Evolutionary conservation across 2,329 filamentous ascomycete species (phyloP), one percentile per base, ranked within the genome.

Genomic region (Penicillium polonicum): DNA sequence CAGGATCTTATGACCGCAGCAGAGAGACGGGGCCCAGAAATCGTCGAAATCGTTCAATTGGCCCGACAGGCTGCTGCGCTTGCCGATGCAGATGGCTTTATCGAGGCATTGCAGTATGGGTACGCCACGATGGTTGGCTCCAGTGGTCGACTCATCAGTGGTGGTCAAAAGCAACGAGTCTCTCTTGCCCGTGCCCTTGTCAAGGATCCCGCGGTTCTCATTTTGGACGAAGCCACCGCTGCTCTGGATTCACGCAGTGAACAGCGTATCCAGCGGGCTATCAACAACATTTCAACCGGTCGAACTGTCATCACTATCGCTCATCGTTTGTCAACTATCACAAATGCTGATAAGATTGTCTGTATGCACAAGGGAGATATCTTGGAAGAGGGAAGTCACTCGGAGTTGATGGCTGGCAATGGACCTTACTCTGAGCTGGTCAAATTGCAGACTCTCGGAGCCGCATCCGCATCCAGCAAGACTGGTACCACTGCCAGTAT

Each of bases 141-240:
- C 27, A 89, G 90, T 10, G 90, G 91, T 0, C 82, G 87, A 19
- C 75, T 81, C 0, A 76, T 96, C 0, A 91, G 87, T 0, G 91
- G 91, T 0, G 92, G 92, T 0, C 92, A 97, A 71, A 84, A 87
- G 0, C 92, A 96, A 71, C 82, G 91, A 1, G 76, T 96, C 1
- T 87, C 87, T 33, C 91, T 97, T 58, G 91, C 92, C 0, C 81
- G 92, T 1, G 91, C 92, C 0, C 78, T 96, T 0, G 82, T 89
- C 0, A 82, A 90, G 0, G 79, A 82, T 9, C 91, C 91, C 0
- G 80, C 82, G 27, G 79, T 96, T 3, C 76, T 96, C 17, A 82
- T 97, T 1, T 76, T 96, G 4, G 92, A 97, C 66, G 92, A 97
- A 75, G 90, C 91, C 1, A 96, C 92, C 0, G 68, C 67, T 25